Conservation (phyloP, 768 basidiomycete genomes). For the Panus rudis region DNA sequence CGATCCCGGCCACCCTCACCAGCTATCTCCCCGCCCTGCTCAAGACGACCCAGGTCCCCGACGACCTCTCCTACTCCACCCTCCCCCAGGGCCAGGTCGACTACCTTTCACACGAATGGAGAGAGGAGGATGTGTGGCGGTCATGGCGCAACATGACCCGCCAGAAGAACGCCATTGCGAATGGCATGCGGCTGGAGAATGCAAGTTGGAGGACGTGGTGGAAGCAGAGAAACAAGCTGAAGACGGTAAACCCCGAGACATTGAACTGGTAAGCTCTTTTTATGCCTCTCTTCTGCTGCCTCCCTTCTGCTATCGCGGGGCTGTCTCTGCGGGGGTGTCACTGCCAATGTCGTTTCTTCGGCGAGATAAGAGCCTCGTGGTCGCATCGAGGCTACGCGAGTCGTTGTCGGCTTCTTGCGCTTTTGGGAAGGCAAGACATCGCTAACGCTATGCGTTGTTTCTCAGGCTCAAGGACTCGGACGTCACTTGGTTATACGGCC, state of each 20-base stretch:
- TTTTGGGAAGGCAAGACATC: no score
- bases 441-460: slow-evolving; percentile 10
- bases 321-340: no score
- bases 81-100: slow-evolving; percentile 92
- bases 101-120: slow-evolving; percentile 97
- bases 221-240: slow-evolving; percentile 95
- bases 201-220: slow-evolving; percentile 99
- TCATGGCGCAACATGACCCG: slow-evolving; percentile 98
- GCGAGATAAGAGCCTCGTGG: no score
- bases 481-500: slow-evolving; percentile 98
- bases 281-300: background rate
- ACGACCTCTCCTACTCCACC: slow-evolving; percentile 77
- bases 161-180: slow-evolving; percentile 96
- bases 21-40: slow-evolving; percentile 67
- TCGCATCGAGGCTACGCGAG: no score
- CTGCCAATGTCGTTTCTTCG: no score
- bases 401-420: slow-evolving; percentile 4
- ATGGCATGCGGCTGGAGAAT: slow-evolving; percentile 92
- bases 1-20: slow-evolving; percentile 20
- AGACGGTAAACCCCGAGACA: slow-evolving; percentile 93
- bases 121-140: slow-evolving; percentile 96
- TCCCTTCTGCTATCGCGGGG: slow-evolving; percentile 12
- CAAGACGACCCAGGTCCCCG: slow-evolving; percentile 53
- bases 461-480: slow-evolving; percentile 97
- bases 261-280: slow-evolving; percentile 84